phyloP scores from a whole-genome alignment of 306 rosid genomes.

The Oxytropis ochrocephala region DNA sequence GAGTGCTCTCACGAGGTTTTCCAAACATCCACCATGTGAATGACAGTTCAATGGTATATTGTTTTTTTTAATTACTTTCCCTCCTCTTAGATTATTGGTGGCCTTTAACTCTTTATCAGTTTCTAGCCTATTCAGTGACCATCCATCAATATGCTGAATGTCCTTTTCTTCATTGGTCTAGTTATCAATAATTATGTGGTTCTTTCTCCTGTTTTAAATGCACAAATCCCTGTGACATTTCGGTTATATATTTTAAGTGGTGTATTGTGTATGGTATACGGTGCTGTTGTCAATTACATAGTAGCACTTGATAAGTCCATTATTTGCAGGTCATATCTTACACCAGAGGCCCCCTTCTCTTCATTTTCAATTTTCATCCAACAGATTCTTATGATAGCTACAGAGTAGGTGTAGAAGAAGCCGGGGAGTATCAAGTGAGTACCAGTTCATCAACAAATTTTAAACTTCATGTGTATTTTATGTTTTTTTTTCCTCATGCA shows the following conservation, averaged over 20 bases:
- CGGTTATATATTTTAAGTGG: background rate
- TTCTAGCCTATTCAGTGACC: constrained; percentile 29
- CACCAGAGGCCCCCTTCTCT: constrained; percentile 80
- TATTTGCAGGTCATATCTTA: constrained; percentile 81
- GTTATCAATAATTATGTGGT: background rate
- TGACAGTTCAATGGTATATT: constrained; percentile 60
- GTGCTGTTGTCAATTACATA: background rate
- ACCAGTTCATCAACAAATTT: background rate
- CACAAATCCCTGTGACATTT: background rate
- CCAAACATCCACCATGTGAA: constrained; percentile 75
- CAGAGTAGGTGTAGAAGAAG: constrained; percentile 81
- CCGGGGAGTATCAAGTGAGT: constrained; percentile 92
- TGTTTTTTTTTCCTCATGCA: background rate
- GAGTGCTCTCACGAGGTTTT: constrained; percentile 54
- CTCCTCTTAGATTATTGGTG: background rate
- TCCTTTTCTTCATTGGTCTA: background rate
- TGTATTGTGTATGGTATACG: background rate
- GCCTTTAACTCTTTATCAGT: background rate
- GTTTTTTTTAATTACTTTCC: background rate
- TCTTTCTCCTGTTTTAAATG: background rate
- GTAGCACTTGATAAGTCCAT: background rate
- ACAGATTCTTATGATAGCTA: constrained; percentile 61
- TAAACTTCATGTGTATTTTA: background rate
- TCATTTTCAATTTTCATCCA: constrained; percentile 88
- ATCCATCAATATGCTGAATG: constrained; percentile 35